Evolutionary conservation across 371 early-diverging fungal genomes (phyloP).

Genomic region (Fennellomyces sp.): DNA sequence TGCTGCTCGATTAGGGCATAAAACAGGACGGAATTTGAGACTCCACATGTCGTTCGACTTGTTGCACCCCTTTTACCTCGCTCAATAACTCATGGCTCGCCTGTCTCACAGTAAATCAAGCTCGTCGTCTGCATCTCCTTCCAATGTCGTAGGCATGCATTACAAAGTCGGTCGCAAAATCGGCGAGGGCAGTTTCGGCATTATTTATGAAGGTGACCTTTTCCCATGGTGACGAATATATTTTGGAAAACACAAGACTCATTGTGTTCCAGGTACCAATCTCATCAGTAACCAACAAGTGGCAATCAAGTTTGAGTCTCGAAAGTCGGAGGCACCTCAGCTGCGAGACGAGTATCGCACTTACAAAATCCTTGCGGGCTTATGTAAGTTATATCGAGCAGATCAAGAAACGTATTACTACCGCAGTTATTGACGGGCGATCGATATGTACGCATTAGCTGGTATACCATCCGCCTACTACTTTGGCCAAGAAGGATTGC

Average conservation of each 20-base stretch:
- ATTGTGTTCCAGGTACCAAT: conserved; percentile 41
- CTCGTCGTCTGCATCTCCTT: conserved; percentile 20
- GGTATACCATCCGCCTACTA: conserved; percentile 92
- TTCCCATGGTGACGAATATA: no score
- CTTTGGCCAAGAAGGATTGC: conserved; percentile 94
- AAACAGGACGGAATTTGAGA: no score
- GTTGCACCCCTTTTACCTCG: neutral
- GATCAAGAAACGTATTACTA: neutral
- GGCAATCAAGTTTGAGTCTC: conserved; percentile 83
- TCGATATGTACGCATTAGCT: conserved; percentile 33
- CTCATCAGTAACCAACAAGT: conserved; percentile 72
- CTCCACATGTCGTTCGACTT: neutral
- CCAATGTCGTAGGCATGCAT: conserved; percentile 83
- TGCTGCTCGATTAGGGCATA: no score
- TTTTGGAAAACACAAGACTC: no score
- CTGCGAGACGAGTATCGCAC: conserved; percentile 84
- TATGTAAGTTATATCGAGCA: conserved; percentile 23
- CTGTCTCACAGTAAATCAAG: conserved; percentile 13
- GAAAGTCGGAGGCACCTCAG: conserved; percentile 85
- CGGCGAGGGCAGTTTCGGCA: conserved; percentile 94
- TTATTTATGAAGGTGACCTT: conserved; percentile 96
- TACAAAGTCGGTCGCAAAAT: conserved; percentile 91
- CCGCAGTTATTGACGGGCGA: neutral
- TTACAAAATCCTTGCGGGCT: conserved; percentile 72
- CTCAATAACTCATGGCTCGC: no score